Conservation (phyloP, 768 basidiomycete species). For the Mycena sanguinolenta region DNA sequence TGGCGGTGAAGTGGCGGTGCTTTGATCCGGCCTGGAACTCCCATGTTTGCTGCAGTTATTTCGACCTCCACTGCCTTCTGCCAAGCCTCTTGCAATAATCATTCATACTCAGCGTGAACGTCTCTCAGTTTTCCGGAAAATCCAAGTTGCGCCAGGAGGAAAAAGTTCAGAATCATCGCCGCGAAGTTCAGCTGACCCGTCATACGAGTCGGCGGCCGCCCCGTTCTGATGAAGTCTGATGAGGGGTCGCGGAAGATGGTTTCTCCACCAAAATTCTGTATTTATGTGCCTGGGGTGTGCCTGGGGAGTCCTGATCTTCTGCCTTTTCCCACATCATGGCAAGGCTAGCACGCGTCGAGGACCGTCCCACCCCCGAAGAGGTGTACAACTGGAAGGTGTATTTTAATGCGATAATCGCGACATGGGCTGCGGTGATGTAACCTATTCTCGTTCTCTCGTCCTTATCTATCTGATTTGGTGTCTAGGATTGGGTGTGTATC, state of each 20-base stretch:
- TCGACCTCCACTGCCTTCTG: no score
- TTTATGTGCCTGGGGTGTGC: background rate
- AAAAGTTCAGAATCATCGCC: no score
- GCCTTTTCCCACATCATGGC: constrained; percentile 21
- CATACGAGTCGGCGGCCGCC: no score
- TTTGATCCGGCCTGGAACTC: no score
- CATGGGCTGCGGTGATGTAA: constrained; percentile 54
- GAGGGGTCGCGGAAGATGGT: background rate
- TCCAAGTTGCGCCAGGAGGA: no score
- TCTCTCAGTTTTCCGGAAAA: no score
- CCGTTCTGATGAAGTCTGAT: no score
- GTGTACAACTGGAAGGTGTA: constrained; percentile 60
- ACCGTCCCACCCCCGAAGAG: constrained; percentile 46
- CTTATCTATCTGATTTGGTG: background rate
- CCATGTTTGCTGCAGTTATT: no score
- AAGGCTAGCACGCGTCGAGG: constrained; percentile 41
- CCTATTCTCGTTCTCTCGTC: background rate
- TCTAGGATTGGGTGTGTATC: constrained; percentile 49
- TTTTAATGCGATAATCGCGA: constrained; percentile 47
- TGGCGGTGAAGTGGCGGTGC: no score
- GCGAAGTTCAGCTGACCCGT: no score
- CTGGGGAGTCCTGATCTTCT: background rate
- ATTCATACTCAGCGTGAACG: no score
- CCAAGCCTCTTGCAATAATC: no score
- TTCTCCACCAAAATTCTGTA: background rate